Evolutionary conservation across 768 basidiomycete species (phyloP).

Genomic region (Chlorophyllum brunneum): DNA sequence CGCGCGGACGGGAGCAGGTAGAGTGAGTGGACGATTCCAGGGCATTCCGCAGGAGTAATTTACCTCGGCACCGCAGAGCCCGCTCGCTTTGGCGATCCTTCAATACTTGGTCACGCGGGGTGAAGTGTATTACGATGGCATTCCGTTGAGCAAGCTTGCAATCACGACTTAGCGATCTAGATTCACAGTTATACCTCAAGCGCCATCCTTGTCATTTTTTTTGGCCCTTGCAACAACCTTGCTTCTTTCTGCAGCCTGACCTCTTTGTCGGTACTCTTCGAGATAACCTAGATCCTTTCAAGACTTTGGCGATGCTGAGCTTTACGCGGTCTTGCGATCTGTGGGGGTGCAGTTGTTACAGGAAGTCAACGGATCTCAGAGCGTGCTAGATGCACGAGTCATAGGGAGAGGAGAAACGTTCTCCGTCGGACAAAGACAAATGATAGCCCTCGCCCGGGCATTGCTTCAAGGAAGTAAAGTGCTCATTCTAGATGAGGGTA

Average conservation of each 20-base stretch:
- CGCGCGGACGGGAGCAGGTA: conserved; percentile 43
- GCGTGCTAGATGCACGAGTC: conserved; percentile 43
- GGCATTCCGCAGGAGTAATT: not conserved
- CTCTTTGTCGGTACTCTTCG: conserved; percentile 61
- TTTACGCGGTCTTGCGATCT: conserved; percentile 37
- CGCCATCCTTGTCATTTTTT: too few species aligned
- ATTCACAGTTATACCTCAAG: conserved; percentile 58
- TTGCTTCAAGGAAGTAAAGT: conserved; percentile 56
- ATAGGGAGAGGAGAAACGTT: conserved; percentile 64
- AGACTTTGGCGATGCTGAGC: conserved; percentile 46
- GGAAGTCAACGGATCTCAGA: conserved; percentile 41
- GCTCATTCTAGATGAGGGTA: conserved; percentile 61
- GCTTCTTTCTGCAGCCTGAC: conserved; percentile 31
- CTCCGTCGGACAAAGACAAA: conserved; percentile 73
- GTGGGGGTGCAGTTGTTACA: conserved; percentile 38
- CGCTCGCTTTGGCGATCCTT: conserved; percentile 53
- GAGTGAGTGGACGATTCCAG: conserved; percentile 28
- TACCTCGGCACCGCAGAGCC: conserved; percentile 34
- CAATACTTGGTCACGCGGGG: conserved; percentile 58
- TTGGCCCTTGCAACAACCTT: too few species aligned
- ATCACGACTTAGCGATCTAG: conserved; percentile 51
- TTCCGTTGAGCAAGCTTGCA: conserved; percentile 44
- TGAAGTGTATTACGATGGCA: conserved; percentile 51
- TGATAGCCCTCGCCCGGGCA: conserved; percentile 62
- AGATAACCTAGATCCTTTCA: conserved; percentile 65